Base-by-base conservation (phyloP, 768 basidiomycete species). In the Psilocybe subaeruginosa region DNA sequence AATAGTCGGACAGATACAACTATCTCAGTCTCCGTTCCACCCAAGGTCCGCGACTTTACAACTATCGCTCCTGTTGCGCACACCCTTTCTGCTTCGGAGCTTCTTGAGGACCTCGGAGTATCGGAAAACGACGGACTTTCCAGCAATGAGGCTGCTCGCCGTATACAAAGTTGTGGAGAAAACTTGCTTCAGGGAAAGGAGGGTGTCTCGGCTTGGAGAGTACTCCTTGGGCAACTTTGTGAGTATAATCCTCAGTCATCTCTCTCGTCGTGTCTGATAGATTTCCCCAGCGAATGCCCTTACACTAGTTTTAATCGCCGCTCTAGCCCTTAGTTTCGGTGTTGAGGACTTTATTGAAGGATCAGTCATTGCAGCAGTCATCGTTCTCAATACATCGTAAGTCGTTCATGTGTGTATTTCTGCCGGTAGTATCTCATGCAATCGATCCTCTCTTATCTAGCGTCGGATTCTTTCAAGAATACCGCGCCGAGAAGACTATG, bases 341-440 rank as follows among this genome's bases (percentile, higher is more conserved):
- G 82, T 84, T 29, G 71, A 81, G 66, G 82, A 82, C 54, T 87
- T 77, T 68, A 79, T 85, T 56, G 80, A 82, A 68, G 82, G 80
- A 5, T 82, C 79, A 33, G 81, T 83, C 8, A 80, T 83, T 51
- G 78, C 77, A n/a, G 78, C 76, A 30, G 76, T 81, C 45, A 75
- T 80, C 29, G 68, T 75, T 23, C 68, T 80, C 37, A 83, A 83
- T 63, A 78, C 76, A 1, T 70, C 72, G 77, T 77, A 59, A 9
- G 73, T 67, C 12, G 41, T 43, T 41, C 2, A 12, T 51, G 8
- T 41, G 12, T 35, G 3, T 9, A 8, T 54, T 54, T 37, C 8
- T 29, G 41, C 23, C n/a, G 7, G 14, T n/a, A 17, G 41, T 52
- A 14, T 50, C 51, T 39, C 23, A 35, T n/a, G 3, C 30, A 43